A percentile compares a stretch with the other conserved stretches of the same genome.
These are phyloP conservation scores for Furcasterigmium furcatum DNA, from an alignment of 2,329 filamentous ascomycete genomes.

Conservation along the genomic window DNA sequence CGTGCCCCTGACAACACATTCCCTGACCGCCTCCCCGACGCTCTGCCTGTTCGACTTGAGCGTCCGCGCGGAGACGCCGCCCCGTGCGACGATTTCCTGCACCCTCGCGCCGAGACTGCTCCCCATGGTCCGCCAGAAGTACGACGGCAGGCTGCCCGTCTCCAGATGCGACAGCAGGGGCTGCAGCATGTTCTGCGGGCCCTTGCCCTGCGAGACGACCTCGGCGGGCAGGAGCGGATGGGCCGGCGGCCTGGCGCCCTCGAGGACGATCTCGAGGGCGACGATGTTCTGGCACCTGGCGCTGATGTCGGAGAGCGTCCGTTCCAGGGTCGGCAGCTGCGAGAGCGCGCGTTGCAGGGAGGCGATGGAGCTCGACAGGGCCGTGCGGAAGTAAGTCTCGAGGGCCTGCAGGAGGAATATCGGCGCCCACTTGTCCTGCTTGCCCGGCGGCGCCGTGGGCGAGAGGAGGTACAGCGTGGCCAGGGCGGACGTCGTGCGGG, in stretches of 20 bases:
- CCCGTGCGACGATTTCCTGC: constrained; percentile 78
- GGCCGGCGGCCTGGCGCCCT: constrained; percentile 59
- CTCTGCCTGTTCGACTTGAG: constrained; percentile 71
- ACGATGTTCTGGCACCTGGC: constrained; percentile 86
- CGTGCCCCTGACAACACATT: constrained; percentile 78
- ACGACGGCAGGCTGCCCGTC: constrained; percentile 80
- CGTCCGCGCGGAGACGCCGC: constrained; percentile 80
- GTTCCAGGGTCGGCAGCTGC: constrained; percentile 77
- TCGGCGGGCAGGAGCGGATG: constrained; percentile 60
- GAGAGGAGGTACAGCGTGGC: constrained; percentile 79
- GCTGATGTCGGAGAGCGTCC: constrained; percentile 77
- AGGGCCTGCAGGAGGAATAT: constrained; percentile 71
- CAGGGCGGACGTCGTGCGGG: constrained; percentile 70
- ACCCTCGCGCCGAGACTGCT: constrained; percentile 72
- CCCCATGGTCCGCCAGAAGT: constrained; percentile 91
- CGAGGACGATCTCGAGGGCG: constrained; percentile 78
- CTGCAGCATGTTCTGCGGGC: constrained; percentile 57
- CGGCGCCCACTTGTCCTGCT: constrained; percentile 59
- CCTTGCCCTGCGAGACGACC: constrained; percentile 17
- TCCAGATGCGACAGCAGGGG: constrained; percentile 77
- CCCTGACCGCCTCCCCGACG: constrained; percentile 74
- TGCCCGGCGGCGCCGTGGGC: constrained; percentile 42
- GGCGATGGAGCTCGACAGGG: constrained; percentile 75
- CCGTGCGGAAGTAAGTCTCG: constrained; percentile 77
- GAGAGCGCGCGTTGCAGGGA: constrained; percentile 72